Conservation (phyloP, 2,329 filamentous ascomycete genomes). For the Aureobasidium sp. region DNA sequence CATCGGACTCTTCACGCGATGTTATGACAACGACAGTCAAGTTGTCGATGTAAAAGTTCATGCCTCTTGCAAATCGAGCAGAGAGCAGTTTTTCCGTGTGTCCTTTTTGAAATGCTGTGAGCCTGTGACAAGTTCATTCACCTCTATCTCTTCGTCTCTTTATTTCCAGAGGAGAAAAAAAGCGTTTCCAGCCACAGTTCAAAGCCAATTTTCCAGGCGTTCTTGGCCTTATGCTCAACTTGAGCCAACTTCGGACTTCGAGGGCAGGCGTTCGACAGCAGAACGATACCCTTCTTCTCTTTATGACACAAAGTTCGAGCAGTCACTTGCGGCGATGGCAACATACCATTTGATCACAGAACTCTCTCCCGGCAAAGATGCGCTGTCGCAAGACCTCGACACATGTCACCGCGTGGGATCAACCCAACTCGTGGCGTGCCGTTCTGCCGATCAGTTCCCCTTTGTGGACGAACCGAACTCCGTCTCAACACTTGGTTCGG, state of each 20-base stretch:
- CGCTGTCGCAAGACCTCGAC: no score
- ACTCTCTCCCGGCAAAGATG: no score
- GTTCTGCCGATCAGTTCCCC: not conserved
- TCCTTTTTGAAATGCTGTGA: no score
- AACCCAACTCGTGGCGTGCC: no score
- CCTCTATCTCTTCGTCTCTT: not conserved
- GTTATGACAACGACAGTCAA: not conserved
- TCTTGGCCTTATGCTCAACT: not conserved
- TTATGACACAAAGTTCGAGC: no score
- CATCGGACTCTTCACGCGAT: not conserved
- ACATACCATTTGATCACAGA: no score
- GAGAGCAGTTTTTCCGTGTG: no score
- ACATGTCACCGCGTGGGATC: no score
- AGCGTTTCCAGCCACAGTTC: not conserved
- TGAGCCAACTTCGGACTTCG: not conserved
- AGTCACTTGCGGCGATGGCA: no score
- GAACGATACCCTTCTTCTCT: not conserved
- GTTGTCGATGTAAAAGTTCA: not conserved
- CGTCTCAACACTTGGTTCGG: no score
- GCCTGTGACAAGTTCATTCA: not conserved
- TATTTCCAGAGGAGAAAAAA: no score
- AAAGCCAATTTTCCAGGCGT: not conserved
- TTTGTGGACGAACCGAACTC: not conserved
- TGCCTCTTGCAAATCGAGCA: no score
- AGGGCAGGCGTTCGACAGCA: not conserved